These are phyloP conservation scores for Ceratobasidium sp. DNA, from an alignment of 1,284 basidiomycete genomes.

Conservation along the genomic window DNA sequence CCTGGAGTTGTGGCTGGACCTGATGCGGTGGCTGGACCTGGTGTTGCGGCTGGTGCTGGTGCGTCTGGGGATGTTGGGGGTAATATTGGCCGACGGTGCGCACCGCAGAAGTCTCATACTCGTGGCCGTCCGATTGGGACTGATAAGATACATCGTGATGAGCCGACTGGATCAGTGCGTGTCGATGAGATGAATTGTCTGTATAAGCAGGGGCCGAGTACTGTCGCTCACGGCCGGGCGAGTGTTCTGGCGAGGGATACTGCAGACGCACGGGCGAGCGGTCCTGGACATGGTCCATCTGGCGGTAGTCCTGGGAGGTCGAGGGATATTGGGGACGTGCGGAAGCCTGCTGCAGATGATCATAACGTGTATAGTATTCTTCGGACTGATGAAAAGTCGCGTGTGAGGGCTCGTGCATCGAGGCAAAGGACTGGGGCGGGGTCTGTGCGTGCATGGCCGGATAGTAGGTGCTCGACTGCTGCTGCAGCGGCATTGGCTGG, in stretches of 20 bases:
- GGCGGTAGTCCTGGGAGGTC: not conserved
- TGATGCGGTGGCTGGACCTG: not conserved
- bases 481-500: not conserved
- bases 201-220: conserved; percentile 23
- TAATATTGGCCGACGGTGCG: conserved; percentile 12
- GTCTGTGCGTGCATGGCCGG: conserved; percentile 25
- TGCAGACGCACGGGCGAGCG: conserved; percentile 14
- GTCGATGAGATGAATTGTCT: conserved; percentile 18
- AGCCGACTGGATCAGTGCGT: conserved; percentile 12
- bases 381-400: conserved; percentile 32
- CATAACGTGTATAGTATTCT: conserved; percentile 36
- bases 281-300: conserved; percentile 7
- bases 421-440: conserved; percentile 23
- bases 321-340: conserved; percentile 9
- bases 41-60: conserved; percentile 17
- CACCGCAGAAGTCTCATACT: not conserved
- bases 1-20: not conserved
- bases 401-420: conserved; percentile 26
- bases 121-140: conserved; percentile 24
- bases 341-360: conserved; percentile 23
- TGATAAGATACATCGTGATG: conserved; percentile 34
- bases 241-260: conserved; percentile 18
- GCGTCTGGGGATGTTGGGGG: conserved; percentile 13
- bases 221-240: conserved; percentile 30
- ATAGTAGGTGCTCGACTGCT: not conserved